Conservation (phyloP, 1,284 basidiomycete species). For the Ganoderma lucidum region DNA sequence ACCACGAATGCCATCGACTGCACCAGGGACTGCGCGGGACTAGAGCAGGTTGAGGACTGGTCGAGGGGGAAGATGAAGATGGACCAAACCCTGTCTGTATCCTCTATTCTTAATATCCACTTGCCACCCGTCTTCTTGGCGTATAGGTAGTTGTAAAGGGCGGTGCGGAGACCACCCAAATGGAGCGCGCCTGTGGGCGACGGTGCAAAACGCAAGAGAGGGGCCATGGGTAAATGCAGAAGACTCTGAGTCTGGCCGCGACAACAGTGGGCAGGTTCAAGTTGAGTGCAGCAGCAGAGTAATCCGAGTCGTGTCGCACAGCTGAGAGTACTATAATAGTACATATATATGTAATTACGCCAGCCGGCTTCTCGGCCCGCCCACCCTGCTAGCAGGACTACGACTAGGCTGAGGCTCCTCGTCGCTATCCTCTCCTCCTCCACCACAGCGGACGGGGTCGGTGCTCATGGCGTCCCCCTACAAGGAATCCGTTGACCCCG, state of each 20-base stretch:
- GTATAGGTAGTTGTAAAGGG: constrained; percentile 92
- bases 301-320: too few relatives aligned
- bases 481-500: constrained; percentile 29
- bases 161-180: constrained; percentile 95
- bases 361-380: too few relatives aligned
- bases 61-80: background rate
- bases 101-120: constrained; percentile 94
- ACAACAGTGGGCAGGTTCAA: too few relatives aligned
- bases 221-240: constrained; percentile 11
- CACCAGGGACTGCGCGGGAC: constrained; percentile 84
- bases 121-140: constrained; percentile 84
- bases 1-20: constrained; percentile 81
- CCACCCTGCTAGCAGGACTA: too few relatives aligned
- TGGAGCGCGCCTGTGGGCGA: constrained; percentile 96
- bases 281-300: too few relatives aligned
- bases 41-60: constrained; percentile 41
- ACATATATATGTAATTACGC: too few relatives aligned
- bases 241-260: background rate
- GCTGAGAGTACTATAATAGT: too few relatives aligned
- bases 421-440: background rate
- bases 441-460: background rate
- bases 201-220: constrained; percentile 89
- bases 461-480: constrained; percentile 24
- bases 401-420: background rate
- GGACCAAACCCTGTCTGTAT: constrained; percentile 84